phyloP scores from a whole-genome alignment of 179 eudicot species.

The Spergularia azorica region DNA sequence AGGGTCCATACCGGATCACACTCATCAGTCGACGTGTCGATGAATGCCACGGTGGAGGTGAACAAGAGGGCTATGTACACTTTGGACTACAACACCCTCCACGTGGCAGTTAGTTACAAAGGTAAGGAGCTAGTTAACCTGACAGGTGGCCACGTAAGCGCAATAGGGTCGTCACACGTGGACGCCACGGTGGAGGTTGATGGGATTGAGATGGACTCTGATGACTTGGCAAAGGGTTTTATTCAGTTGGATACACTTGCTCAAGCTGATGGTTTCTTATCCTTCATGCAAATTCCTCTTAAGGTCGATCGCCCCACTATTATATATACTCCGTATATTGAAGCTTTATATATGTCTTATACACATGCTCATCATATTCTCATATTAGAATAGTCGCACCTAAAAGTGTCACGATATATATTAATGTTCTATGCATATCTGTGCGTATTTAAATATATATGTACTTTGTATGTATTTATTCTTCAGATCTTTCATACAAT shows the following conservation, averaged over 20 bases:
- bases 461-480: too few species aligned
- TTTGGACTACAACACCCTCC: conserved; percentile 33
- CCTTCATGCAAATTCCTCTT: conserved; percentile 48
- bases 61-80: conserved; percentile 51
- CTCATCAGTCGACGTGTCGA: conserved; percentile 46
- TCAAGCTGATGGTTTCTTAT: conserved; percentile 42
- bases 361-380: too few species aligned
- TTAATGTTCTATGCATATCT: too few species aligned
- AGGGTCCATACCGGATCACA: conserved; percentile 41
- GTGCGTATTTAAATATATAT: too few species aligned
- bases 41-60: conserved; percentile 49
- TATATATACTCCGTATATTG: neutral
- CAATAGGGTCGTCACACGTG: conserved; percentile 61
- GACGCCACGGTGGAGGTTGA: conserved; percentile 51
- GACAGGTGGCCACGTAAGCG: conserved; percentile 40
- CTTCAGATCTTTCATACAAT: too few species aligned
- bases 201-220: conserved; percentile 43
- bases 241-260: conserved; percentile 55
- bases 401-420: too few species aligned
- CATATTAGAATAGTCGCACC: too few species aligned
- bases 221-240: conserved; percentile 58
- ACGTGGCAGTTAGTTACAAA: conserved; percentile 52
- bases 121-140: conserved; percentile 62
- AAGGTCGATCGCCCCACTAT: conserved; percentile 33
- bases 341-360: too few species aligned